These are phyloP conservation scores for Fusarium cicatricum DNA, from an alignment of 2,329 filamentous ascomycete genomes.

Conservation along the genomic window DNA sequence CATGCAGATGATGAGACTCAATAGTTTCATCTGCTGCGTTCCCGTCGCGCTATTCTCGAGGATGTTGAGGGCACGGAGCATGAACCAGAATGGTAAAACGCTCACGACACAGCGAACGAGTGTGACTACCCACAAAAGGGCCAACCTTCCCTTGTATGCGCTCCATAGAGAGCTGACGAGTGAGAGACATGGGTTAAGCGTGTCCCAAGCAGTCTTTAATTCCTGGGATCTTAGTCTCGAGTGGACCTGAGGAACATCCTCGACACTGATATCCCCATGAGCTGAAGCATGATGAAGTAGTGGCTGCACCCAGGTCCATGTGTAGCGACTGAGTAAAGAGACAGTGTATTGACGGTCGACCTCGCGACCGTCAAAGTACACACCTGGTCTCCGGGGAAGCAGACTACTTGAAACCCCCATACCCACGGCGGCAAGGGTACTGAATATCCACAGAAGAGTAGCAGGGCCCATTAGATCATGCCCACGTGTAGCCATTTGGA, in stretches of 20 bases:
- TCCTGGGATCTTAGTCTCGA: conserved; percentile 60
- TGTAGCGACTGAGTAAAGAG: conserved; percentile 66
- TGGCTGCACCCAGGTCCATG: conserved; percentile 68
- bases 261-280: conserved; percentile 66
- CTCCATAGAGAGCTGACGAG: conserved; percentile 68
- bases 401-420: conserved; percentile 58
- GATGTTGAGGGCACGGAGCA: conserved; percentile 68
- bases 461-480: conserved; percentile 48
- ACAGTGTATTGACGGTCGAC: conserved; percentile 71
- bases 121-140: conserved; percentile 65
- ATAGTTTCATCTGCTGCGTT: conserved; percentile 60
- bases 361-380: conserved; percentile 63
- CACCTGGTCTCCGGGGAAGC: conserved; percentile 71
- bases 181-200: conserved; percentile 51
- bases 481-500: conserved; percentile 43
- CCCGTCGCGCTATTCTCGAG: conserved; percentile 64
- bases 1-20: conserved; percentile 72
- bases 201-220: conserved; percentile 58
- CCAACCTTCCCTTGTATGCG: conserved; percentile 63
- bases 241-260: conserved; percentile 68
- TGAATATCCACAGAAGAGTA: conserved; percentile 54
- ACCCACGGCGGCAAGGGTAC: conserved; percentile 53
- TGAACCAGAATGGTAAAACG: conserved; percentile 74
- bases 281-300: conserved; percentile 63
- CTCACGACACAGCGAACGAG: conserved; percentile 62